phyloP scores from a whole-genome alignment of 1,284 basidiomycete genomes.

The Mycena citricolor region DNA sequence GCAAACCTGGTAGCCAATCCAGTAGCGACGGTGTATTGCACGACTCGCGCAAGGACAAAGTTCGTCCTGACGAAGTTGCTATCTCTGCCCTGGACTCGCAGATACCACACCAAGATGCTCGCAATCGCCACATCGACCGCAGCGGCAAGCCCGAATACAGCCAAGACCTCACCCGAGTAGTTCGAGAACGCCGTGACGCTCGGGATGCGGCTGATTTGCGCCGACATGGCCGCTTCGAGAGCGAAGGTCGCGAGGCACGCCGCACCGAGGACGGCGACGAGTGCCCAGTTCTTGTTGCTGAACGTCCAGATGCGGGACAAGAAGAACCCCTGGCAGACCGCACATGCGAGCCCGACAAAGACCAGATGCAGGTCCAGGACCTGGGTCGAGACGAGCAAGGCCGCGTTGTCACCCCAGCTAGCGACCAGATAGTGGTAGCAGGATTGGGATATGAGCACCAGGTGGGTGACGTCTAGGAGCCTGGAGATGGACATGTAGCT shows the following conservation, averaged over 20 bases:
- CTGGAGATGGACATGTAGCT: background rate
- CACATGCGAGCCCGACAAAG: slow-evolving; percentile 2
- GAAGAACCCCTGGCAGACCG: slow-evolving; percentile 16
- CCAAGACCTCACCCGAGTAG: slow-evolving; percentile 2
- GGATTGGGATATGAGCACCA: slow-evolving; percentile 9
- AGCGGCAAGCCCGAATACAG: slow-evolving; percentile 4
- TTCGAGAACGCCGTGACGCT: slow-evolving; percentile 3
- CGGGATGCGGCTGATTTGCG: background rate
- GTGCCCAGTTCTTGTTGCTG: slow-evolving; percentile 6
- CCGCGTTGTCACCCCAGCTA: slow-evolving; percentile 4
- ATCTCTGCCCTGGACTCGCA: too few relatives aligned
- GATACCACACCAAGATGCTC: slow-evolving; percentile 5
- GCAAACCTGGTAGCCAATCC: slow-evolving; percentile 17
- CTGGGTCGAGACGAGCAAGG: background rate
- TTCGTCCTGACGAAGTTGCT: slow-evolving; percentile 8
- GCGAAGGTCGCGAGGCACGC: slow-evolving; percentile 5
- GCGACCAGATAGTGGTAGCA: slow-evolving; percentile 11
- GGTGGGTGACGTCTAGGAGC: slow-evolving; percentile 7
- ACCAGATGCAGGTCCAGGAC: slow-evolving; percentile 12
- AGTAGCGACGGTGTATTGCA: slow-evolving; percentile 20
- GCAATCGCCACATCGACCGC: slow-evolving; percentile 11
- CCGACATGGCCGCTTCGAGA: background rate
- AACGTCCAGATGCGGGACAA: slow-evolving; percentile 12
- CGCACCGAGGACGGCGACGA: slow-evolving; percentile 1
- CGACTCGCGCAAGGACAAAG: slow-evolving; percentile 11